These are phyloP conservation scores for Limtongozyma cylindracea DNA, from an alignment of 805 yeast genomes.

Conservation along the genomic window DNA sequence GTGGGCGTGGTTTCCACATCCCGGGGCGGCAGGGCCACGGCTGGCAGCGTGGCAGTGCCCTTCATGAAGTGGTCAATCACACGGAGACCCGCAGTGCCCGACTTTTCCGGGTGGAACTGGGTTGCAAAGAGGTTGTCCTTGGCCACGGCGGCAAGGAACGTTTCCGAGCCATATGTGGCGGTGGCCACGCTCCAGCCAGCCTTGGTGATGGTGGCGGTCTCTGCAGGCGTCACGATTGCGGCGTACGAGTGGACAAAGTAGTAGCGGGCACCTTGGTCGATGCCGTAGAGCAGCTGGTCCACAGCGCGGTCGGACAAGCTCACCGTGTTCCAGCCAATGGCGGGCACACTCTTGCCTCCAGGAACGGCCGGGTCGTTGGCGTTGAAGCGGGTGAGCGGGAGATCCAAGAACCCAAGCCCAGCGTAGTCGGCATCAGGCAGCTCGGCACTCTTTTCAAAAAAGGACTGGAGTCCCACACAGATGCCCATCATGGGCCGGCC, in stretches of 20 bases:
- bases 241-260: conserved; percentile 94
- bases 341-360: conserved; percentile 61
- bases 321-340: conserved; percentile 79
- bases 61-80: conserved; percentile 51
- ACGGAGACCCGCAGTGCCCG: conserved; percentile 73
- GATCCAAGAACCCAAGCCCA: conserved; percentile 22
- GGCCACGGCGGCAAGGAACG: conserved; percentile 58
- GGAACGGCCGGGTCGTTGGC: conserved; percentile 9
- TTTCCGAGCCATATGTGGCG: conserved; percentile 53
- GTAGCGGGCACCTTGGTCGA: conserved; percentile 45
- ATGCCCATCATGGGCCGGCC: conserved; percentile 89
- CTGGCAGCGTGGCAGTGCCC: conserved; percentile 5
- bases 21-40: conserved; percentile 4
- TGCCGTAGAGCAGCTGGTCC: conserved; percentile 22
- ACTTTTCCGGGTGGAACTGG: conserved; percentile 98
- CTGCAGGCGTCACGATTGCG: conserved; percentile 23
- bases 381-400: conserved; percentile 27
- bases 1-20: conserved; percentile 11
- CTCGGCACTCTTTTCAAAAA: conserved; percentile 53
- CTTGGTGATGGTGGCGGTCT: conserved; percentile 3
- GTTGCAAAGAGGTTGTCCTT: conserved; percentile 76
- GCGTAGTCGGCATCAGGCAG: too few species aligned
- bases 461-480: conserved; percentile 86
- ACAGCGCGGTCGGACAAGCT: background rate
- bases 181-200: conserved; percentile 50